phyloP scores from a whole-genome alignment of 2,329 filamentous ascomycete species.

The Monilinia fructicola region DNA sequence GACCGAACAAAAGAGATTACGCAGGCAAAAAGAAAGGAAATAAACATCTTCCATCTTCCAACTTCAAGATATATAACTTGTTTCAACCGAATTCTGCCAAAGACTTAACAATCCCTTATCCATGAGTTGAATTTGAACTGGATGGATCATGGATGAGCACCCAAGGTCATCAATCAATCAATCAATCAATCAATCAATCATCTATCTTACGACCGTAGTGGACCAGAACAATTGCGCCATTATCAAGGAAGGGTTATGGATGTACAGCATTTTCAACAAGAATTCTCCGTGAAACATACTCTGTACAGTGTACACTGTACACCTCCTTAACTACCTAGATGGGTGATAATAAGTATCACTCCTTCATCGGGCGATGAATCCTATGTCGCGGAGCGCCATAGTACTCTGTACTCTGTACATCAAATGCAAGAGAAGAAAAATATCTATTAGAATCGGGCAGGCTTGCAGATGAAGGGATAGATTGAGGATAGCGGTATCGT shows the following conservation, averaged over 20 bases:
- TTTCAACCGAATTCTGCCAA: not conserved
- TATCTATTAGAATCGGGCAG: not conserved
- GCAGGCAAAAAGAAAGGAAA: not conserved
- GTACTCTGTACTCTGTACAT: too few relatives aligned
- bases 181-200: too few relatives aligned
- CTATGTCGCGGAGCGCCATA: not conserved
- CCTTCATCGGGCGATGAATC: too few relatives aligned
- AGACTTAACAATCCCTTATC: not conserved
- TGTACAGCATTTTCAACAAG: not conserved
- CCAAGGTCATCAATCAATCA: too few relatives aligned
- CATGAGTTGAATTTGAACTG: not conserved
- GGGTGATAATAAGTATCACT: not conserved
- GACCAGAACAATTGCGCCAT: not conserved
- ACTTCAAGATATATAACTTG: not conserved
- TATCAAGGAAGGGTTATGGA: not conserved
- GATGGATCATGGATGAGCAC: too few relatives aligned
- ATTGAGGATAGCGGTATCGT: too few relatives aligned
- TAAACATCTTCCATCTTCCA: not conserved
- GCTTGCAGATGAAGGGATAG: not conserved
- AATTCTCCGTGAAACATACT: slow-evolving; percentile 8
- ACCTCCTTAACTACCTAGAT: not conserved
- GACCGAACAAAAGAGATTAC: not conserved
- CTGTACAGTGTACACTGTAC: too few relatives aligned
- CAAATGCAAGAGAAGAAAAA: too few relatives aligned
- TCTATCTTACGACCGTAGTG: not conserved